Conservation (phyloP, 2,329 filamentous ascomycete species). For the Ceratocystis colombiana region DNA sequence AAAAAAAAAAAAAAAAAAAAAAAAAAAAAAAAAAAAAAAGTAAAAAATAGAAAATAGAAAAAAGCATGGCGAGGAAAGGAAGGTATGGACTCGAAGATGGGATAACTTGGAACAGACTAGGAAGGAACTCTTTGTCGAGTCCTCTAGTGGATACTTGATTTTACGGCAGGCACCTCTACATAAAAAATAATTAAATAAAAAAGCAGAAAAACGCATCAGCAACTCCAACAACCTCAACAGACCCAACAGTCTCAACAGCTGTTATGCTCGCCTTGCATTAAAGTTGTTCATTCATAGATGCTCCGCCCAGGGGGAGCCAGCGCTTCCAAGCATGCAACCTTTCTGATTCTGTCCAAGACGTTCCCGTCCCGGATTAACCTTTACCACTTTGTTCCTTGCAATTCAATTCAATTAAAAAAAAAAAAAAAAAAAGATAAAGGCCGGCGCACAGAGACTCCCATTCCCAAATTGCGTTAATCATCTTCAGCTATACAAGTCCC, state of each 20-base stretch:
- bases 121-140: neutral
- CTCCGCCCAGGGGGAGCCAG: neutral
- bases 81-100: neutral
- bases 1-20: too few species aligned
- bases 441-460: neutral
- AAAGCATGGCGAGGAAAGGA: neutral
- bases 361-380: slow-evolving; percentile 2
- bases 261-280: too few species aligned
- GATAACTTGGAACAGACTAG: neutral
- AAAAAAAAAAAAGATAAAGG: neutral
- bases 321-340: neutral
- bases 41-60: neutral
- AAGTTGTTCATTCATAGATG: too few species aligned
- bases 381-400: neutral
- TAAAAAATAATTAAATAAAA: neutral
- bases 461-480: neutral
- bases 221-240: neutral
- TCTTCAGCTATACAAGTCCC: slow-evolving; percentile 1
- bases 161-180: neutral
- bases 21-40: too few species aligned
- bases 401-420: neutral
- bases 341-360: neutral
- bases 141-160: too few species aligned
- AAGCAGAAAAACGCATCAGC: neutral
- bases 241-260: too few species aligned